Percentiles rank a stretch among this genome's conserved stretches.
phyloP scores from a whole-genome alignment of 1,139 yeast species.

The Kodamaea sp. region DNA sequence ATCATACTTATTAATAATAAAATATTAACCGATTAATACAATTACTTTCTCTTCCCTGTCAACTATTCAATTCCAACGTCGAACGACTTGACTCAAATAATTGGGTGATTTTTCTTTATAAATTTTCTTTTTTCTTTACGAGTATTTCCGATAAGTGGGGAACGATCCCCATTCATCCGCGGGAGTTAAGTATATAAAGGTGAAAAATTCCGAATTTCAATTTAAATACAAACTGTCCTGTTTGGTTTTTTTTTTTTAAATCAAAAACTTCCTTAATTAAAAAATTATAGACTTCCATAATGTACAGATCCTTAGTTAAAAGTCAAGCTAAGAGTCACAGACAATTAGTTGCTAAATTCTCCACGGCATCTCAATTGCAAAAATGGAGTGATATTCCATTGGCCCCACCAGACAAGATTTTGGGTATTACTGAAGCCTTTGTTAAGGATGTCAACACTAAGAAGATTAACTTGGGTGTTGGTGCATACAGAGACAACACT shows the following conservation, averaged over 20 bases:
- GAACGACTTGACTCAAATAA: neutral
- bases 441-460: constrained; percentile 37
- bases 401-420: constrained; percentile 73
- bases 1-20: no score
- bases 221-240: no score
- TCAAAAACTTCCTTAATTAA: neutral
- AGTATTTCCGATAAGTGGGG: neutral
- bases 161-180: neutral
- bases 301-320: constrained; percentile 8
- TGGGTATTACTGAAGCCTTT: constrained; percentile 60
- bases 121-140: neutral
- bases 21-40: no score
- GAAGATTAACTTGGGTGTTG: constrained; percentile 50
- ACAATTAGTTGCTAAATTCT: constrained; percentile 13
- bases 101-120: neutral
- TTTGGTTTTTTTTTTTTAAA: neutral
- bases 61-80: no score
- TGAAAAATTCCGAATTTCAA: neutral
- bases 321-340: constrained; percentile 12
- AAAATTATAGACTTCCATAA: constrained; percentile 1
- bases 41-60: no score
- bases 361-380: constrained; percentile 18
- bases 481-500: constrained; percentile 47
- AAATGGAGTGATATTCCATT: constrained; percentile 48
- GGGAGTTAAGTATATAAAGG: neutral